phyloP scores from a whole-genome alignment of 176 grass and related monocot genomes.

The Themeda triandra region DNA sequence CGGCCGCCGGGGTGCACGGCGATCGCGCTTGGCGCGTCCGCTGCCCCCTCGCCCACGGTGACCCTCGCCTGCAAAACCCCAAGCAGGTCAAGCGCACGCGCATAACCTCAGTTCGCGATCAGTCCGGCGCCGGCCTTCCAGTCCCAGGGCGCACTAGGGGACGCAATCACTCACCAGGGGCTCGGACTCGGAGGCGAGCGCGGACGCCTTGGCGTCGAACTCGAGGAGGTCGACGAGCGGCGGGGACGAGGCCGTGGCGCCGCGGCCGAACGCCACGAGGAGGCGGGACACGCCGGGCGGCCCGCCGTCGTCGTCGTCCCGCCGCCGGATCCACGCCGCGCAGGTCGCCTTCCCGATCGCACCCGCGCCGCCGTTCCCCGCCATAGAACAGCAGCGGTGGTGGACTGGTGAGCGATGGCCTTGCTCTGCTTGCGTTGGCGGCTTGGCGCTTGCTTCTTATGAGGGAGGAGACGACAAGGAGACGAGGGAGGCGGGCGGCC shows the following conservation, averaged over 20 bases:
- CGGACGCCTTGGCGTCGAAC: constrained; percentile 58
- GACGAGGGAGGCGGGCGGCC: background rate
- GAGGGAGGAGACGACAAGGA: background rate
- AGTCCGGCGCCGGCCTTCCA: background rate
- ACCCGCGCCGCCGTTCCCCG: background rate
- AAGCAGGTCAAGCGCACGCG: background rate
- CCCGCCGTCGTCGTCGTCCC: constrained; percentile 20
- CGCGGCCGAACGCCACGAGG: constrained; percentile 49
- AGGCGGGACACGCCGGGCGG: constrained; percentile 11
- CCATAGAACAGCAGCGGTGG: background rate
- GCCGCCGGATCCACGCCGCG: constrained; percentile 62
- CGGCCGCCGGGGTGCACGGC: constrained; percentile 69
- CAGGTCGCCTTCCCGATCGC: constrained; percentile 48
- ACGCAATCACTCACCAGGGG: too few species aligned
- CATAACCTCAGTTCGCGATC: background rate
- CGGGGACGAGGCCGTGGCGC: constrained; percentile 30
- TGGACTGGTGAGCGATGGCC: background rate
- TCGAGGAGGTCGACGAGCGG: constrained; percentile 63
- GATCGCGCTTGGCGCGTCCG: constrained; percentile 42
- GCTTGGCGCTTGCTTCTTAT: background rate
- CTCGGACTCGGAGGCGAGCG: constrained; percentile 55
- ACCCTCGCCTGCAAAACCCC: constrained; percentile 37
- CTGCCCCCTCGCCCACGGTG: constrained; percentile 44
- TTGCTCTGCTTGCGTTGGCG: background rate
- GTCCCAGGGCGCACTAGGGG: too few species aligned